A percentile compares a stretch with the other conserved stretches of the same genome.
These are phyloP conservation scores for Melampsora occidentalis DNA, from an alignment of 1,284 basidiomycete genomes.

Conservation along the genomic window DNA sequence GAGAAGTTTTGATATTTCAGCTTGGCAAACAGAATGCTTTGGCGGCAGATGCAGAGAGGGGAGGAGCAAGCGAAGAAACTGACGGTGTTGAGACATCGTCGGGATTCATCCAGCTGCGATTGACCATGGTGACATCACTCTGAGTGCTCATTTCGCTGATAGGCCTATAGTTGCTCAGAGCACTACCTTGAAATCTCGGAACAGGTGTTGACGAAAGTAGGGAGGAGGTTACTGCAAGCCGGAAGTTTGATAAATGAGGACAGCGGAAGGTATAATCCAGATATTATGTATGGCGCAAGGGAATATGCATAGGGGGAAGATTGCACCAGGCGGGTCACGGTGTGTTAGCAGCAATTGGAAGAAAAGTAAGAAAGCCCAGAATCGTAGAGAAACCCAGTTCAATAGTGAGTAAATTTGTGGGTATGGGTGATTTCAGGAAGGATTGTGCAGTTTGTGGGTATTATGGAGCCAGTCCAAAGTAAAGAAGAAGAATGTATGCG, in stretches of 20 bases:
- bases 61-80: background rate
- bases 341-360: background rate
- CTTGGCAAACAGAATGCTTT: no score
- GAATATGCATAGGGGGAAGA: background rate
- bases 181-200: constrained; percentile 17
- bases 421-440: no score
- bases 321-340: background rate
- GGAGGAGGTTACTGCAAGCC: background rate
- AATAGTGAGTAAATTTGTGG: background rate
- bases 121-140: constrained; percentile 10
- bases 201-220: background rate
- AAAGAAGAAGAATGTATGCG: background rate
- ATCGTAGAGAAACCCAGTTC: background rate
- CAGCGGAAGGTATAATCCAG: background rate
- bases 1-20: no score
- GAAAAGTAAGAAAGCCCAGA: background rate
- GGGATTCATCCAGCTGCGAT: background rate
- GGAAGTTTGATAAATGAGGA: background rate
- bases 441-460: no score
- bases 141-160: constrained; percentile 24
- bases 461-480: constrained; percentile 1
- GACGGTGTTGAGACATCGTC: constrained; percentile 17
- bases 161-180: constrained; percentile 31
- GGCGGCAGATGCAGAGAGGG: background rate
- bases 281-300: background rate